Conservation (phyloP, 176 grass and related monocot species). For the Phragmites australis region DNA sequence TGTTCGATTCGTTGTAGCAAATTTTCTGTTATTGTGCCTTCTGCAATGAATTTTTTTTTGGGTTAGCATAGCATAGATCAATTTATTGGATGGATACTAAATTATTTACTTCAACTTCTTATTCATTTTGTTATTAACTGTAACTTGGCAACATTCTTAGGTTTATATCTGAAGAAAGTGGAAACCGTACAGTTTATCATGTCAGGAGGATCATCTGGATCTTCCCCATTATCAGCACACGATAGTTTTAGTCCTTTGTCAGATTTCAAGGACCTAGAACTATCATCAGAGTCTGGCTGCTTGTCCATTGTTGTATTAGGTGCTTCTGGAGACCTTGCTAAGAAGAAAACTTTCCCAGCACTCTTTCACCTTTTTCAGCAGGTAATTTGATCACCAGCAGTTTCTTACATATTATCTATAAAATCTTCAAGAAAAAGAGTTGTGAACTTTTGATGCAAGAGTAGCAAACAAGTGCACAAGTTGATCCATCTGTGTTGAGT, state of each 20-base stretch:
- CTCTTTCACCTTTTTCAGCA: constrained; percentile 88
- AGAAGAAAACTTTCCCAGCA: constrained; percentile 98
- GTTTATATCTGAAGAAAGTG: constrained; percentile 29
- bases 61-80: not conserved
- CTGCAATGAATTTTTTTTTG: not conserved
- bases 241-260: constrained; percentile 52
- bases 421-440: not conserved
- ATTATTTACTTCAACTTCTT: not conserved
- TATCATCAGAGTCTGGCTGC: constrained; percentile 56
- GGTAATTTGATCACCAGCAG: constrained; percentile 48
- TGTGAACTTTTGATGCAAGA: not conserved
- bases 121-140: constrained; percentile 3
- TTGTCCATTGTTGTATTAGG: constrained; percentile 95
- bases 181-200: constrained; percentile 38
- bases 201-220: constrained; percentile 47
- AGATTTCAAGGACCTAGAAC: constrained; percentile 48
- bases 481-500: constrained; percentile 7
- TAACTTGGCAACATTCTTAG: constrained; percentile 26
- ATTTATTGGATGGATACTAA: constrained; percentile 5
- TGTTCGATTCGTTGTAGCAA: not conserved
- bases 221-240: constrained; percentile 53
- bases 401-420: not conserved
- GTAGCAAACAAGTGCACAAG: constrained; percentile 13
- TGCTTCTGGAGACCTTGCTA: constrained; percentile 97
- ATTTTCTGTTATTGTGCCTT: not conserved